Percentiles rank a stretch among this genome's conserved stretches.
phyloP scores from a whole-genome alignment of 441 rosid genomes.

The Pelargonium myrrhifolium region DNA sequence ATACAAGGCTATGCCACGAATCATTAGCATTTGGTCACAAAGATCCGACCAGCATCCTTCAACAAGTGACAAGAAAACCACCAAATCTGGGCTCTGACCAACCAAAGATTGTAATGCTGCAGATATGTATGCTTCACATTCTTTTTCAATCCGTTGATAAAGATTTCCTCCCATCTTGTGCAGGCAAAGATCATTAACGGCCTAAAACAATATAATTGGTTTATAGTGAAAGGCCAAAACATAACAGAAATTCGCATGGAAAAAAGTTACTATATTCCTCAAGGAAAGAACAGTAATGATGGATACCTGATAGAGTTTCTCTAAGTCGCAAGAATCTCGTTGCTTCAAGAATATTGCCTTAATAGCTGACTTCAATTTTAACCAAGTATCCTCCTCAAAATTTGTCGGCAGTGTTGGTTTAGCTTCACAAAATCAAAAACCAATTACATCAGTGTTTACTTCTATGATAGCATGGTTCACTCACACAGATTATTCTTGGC shows the following conservation, averaged over 20 bases:
- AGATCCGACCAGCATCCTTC: constrained; percentile 97
- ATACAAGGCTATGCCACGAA: constrained; percentile 88
- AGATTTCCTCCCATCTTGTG: constrained; percentile 93
- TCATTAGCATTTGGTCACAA: constrained; percentile 93
- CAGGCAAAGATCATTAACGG: constrained; percentile 85
- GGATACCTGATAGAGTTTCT: constrained; percentile 79
- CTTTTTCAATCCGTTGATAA: constrained; percentile 78
- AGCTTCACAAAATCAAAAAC: constrained; percentile 36
- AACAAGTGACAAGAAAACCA: constrained; percentile 80
- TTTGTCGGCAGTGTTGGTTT: constrained; percentile 80
- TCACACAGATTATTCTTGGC: not conserved
- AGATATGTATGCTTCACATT: constrained; percentile 78
- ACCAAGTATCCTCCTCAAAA: constrained; percentile 95
- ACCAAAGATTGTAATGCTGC: constrained; percentile 71
- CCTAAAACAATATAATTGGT: constrained; percentile 35
- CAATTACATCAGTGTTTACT: constrained; percentile 12
- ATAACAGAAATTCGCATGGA: constrained; percentile 9
- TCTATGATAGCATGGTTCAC: constrained; percentile 5
- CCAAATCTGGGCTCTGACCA: constrained; percentile 92
- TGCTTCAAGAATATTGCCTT: constrained; percentile 86
- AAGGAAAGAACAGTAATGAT: constrained; percentile 9
- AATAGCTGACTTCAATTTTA: constrained; percentile 80
- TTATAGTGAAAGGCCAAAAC: constrained; percentile 12
- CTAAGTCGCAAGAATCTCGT: constrained; percentile 65
- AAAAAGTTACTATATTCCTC: constrained; percentile 4